Evolutionary conservation across 1,284 basidiomycete species (phyloP).

Genomic region (Trichosporon asahii): DNA sequence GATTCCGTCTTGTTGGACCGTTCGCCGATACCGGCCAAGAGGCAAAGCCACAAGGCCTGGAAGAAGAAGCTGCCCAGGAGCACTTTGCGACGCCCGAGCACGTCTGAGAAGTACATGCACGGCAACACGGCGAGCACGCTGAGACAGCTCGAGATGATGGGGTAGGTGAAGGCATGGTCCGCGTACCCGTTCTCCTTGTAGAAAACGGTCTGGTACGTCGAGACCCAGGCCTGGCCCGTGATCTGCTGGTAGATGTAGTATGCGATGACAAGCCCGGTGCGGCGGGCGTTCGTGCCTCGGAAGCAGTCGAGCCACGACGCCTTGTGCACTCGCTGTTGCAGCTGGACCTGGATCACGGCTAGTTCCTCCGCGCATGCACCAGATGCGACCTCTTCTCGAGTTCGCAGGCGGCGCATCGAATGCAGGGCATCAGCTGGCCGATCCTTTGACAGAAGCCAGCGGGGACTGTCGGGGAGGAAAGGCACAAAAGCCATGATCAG

Average conservation of each 20-base stretch:
- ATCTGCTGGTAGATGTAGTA: slow-evolving; percentile 18
- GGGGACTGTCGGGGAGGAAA: slow-evolving; percentile 23
- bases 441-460: slow-evolving; percentile 31
- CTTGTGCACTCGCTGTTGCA: slow-evolving; percentile 15
- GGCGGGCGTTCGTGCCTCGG: slow-evolving; percentile 18
- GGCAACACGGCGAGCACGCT: slow-evolving; percentile 7
- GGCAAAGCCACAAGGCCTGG: slow-evolving; percentile 12
- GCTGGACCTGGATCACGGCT: slow-evolving; percentile 12
- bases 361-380: slow-evolving; percentile 14
- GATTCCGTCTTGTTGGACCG: slow-evolving; percentile 1
- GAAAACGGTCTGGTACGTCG: slow-evolving; percentile 16
- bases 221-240: slow-evolving; percentile 18
- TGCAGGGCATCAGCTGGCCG: background rate
- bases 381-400: background rate
- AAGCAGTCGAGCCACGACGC: slow-evolving; percentile 15
- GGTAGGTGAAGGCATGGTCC: slow-evolving; percentile 14
- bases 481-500: slow-evolving; percentile 15
- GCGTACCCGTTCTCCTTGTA: slow-evolving; percentile 18
- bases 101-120: slow-evolving; percentile 15
- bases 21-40: slow-evolving; percentile 15
- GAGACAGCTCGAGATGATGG: slow-evolving; percentile 1
- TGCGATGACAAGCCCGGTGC: slow-evolving; percentile 18
- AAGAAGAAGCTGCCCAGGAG: slow-evolving; percentile 9
- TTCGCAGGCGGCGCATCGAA: background rate
- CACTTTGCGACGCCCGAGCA: slow-evolving; percentile 10